phyloP scores from a whole-genome alignment of 139 green algal genomes.

The Ostreobium quekettii region DNA sequence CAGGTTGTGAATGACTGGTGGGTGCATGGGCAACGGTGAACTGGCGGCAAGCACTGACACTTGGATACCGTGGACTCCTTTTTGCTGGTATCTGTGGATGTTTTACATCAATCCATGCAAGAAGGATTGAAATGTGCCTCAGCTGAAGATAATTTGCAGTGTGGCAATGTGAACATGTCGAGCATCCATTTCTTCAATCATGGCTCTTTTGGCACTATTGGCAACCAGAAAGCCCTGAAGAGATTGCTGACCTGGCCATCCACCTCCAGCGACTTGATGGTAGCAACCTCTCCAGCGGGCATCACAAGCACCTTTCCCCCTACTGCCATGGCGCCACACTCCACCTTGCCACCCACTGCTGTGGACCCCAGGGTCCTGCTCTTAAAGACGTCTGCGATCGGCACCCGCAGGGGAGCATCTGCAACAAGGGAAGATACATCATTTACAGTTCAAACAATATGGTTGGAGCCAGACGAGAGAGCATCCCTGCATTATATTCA shows the following conservation, averaged over 20 bases:
- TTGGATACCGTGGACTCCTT: not conserved
- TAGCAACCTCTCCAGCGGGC: constrained; percentile 35
- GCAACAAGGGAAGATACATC: not conserved
- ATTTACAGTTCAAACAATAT: too few species aligned
- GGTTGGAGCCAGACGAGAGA: too few species aligned
- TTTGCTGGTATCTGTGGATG: not conserved
- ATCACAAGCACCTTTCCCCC: constrained; percentile 61
- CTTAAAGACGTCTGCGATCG: constrained; percentile 56
- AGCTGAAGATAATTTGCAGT: not conserved
- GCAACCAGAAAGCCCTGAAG: too few species aligned
- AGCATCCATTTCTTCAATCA: not conserved
- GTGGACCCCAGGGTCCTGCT: constrained; percentile 17
- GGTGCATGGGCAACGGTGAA: not conserved
- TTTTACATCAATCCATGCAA: not conserved
- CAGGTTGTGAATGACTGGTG: not conserved
- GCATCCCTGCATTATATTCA: too few species aligned
- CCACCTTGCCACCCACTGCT: constrained; percentile 70
- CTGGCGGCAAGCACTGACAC: not conserved
- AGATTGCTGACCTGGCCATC: constrained; percentile 38
- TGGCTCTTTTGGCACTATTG: too few species aligned
- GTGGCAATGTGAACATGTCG: not conserved
- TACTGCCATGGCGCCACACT: constrained; percentile 47
- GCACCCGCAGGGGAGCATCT: constrained; percentile 42
- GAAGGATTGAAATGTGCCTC: not conserved
- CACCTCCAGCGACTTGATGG: constrained; percentile 34